phyloP scores from a whole-genome alignment of 1,284 basidiomycete genomes.

The Malassezia psittaci region DNA sequence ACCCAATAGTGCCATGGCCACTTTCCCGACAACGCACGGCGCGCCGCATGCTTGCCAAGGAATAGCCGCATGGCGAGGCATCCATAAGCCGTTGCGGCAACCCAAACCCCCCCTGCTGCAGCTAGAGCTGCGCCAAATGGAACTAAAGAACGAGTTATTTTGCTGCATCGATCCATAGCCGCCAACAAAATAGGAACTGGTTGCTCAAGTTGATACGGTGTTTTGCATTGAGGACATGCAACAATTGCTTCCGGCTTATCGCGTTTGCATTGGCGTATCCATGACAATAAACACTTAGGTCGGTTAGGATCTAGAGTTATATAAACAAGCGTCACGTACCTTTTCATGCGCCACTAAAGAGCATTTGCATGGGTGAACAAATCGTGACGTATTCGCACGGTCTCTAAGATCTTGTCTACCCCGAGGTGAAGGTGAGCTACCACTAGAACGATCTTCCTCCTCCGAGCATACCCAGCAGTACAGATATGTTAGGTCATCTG shows the following conservation, averaged over 20 bases:
- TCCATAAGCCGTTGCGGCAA: constrained; percentile 15
- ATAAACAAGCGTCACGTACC: background rate
- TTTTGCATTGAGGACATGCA: constrained; percentile 12
- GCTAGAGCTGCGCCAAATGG: constrained; percentile 1
- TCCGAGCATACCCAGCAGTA: constrained; percentile 16
- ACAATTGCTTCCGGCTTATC: constrained; percentile 5
- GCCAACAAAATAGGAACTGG: background rate
- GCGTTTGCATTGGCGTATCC: constrained; percentile 11
- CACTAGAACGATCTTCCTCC: constrained; percentile 3
- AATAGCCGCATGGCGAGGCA: constrained; percentile 12
- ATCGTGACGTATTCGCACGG: constrained; percentile 1
- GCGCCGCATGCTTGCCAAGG: constrained; percentile 6
- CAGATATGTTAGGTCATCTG: constrained; percentile 2
- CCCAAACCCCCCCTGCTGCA: constrained; percentile 5
- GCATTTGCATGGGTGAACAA: constrained; percentile 16
- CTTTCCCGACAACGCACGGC: background rate
- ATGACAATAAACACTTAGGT: constrained; percentile 13
- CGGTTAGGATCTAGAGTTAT: background rate
- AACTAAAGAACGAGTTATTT: background rate
- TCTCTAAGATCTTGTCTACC: background rate
- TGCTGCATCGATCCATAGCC: background rate
- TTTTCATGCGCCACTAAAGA: constrained; percentile 18
- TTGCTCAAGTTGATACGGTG: constrained; percentile 8
- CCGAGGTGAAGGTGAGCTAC: background rate
- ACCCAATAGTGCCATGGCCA: constrained; percentile 30